Base-by-base conservation (phyloP, 768 basidiomycete species). In the Serendipita sp. region DNA sequence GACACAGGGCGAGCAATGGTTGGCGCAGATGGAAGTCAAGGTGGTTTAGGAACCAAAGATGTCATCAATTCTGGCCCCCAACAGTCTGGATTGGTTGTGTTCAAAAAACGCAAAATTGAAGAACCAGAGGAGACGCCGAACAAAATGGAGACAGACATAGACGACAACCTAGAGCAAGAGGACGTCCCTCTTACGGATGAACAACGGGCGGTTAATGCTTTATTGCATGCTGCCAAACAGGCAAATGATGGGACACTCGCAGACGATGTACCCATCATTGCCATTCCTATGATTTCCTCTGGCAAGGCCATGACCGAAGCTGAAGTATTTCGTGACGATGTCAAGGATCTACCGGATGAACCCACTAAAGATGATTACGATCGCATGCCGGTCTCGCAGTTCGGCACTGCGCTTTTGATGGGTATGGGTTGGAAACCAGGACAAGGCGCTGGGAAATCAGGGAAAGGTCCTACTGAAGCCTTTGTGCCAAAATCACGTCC, bases 361-460 rank as follows among this genome's bases (percentile, higher is more conserved):
- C 84, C 93, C 1, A 83, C 88, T 0, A 74, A 88, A 16, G 85
- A 88, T 0, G 95, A 94, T 73, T 99, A 98, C 71, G 82, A 83
- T 40, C 86, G 91, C 18, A 83, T 97, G 0, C 96, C 96, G 0
- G 85, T 99, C 15, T 85, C 87, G 3, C 87, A 90, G 64, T 99
- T 98, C 68, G 95, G 96, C 3, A 85, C 88, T 3, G 96, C 96
- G 4, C 80, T 98, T 69, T 78, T 96, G 3, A 81, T 93, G 50
- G 95, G 95, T 0, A 98, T 98, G 96, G 94, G 94, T 2, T 97
- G 92, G 92, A 88, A 88, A 66, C 84, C 88, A 40, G 87, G 88
- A 0, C 80, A 80, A 2, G 83, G 85, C 3, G 89, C 88, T 2
- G 77, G 80, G 6, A 79, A 83, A 15, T 79, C 68, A 64, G 73